A percentile compares a stretch with the other conserved stretches of the same genome.
Conservation (phyloP, 139 green algal species). For the Micractinium conductrix region DNA sequence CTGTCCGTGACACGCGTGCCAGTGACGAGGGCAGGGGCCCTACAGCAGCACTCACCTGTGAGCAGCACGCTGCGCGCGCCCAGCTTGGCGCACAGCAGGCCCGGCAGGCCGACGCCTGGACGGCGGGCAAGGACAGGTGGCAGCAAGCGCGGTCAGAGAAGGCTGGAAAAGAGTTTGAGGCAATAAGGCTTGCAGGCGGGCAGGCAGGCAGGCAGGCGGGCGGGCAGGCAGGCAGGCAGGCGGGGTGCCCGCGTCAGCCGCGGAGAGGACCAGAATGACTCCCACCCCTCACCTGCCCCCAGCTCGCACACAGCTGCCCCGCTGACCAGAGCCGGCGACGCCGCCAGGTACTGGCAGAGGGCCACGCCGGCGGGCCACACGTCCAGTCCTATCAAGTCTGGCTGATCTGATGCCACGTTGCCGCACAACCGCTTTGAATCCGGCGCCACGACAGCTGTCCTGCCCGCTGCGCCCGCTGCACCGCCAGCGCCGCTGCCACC, state of each 20-base stretch:
- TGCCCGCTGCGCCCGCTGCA: no score
- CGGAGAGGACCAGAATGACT: no score
- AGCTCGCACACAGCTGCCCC: conserved; percentile 18
- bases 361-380: conserved; percentile 33
- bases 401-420: conserved; percentile 21
- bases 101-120: conserved; percentile 37
- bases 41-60: no score
- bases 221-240: no score
- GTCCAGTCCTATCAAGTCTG: conserved; percentile 34
- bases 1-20: no score
- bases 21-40: no score
- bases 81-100: conserved; percentile 33
- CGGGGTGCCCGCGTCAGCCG: no score
- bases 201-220: no score
- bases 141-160: background rate
- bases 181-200: no score
- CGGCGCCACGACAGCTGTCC: no score
- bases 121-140: background rate
- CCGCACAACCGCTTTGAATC: conserved; percentile 28
- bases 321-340: background rate
- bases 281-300: conserved; percentile 1
- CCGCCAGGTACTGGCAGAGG: conserved; percentile 25
- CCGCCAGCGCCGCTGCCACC: no score
- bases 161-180: background rate
- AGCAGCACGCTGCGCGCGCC: background rate